Base-by-base conservation (phyloP, 805 yeast genomes). In the Nakazawaea populi region DNA sequence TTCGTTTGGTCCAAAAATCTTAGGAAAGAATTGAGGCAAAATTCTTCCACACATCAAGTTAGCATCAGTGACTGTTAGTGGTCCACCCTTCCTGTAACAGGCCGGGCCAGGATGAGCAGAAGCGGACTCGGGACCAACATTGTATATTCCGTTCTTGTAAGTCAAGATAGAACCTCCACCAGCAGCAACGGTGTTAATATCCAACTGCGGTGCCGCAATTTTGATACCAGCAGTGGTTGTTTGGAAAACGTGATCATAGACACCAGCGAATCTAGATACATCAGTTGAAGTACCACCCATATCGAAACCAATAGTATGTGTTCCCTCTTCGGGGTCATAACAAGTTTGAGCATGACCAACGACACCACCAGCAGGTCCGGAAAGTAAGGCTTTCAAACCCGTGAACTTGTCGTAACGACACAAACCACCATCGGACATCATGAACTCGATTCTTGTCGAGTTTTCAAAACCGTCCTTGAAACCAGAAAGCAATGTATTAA, bases 331-430 rank as follows among this genome's bases (percentile, higher is more conserved):
- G 2, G 52, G 47, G 54, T 75, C 79, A 58, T 67, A 76, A 58
- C 83, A 78, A 0, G 84, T 77, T 52, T 70, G 69, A 1, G 80
- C 79, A 49, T 68, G 77, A 6, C 84, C 84, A 38, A 79, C 83
- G 63, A 79, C 78, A 43, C 84, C 84, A 42, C 84, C 84, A 42
- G 84, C 84, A 3, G 84, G 84, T 4, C 84, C 84, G 1, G 83
- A 77, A 30, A 79, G 65, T 29, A 79, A 68, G 6, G 83, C 77
- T 55, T 73, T 70, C 47, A 79, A 63, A 4, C 83, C 84, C 4
- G 80, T 70, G 58, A 79, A 79, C 49, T 74, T 72, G 51, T 72
- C 70, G 68, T 77, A 75, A 5, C 77, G 76, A 52, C 77, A 74
- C 46, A 79, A 66, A 9, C 84, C 84, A 44, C 84, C 84, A 62